These are phyloP conservation scores for Flagelloscypha sp. DNA, from an alignment of 768 basidiomycete species.

Conservation along the genomic window DNA sequence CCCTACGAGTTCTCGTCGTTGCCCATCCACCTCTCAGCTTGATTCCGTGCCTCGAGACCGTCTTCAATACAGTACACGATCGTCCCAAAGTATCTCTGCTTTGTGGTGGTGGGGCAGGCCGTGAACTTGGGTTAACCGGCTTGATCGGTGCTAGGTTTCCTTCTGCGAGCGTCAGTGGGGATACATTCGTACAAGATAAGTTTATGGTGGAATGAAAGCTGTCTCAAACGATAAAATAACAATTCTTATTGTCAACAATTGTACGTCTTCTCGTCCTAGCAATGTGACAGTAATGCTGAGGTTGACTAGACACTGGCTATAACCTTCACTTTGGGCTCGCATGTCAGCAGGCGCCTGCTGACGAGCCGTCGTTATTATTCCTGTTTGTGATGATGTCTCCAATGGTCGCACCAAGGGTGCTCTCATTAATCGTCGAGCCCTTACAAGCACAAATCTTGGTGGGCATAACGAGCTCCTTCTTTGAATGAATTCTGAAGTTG, in stretches of 20 bases:
- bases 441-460: constrained; percentile 38
- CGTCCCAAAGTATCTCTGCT: constrained; percentile 4
- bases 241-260: constrained; percentile 12
- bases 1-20: constrained; percentile 5
- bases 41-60: constrained; percentile 6
- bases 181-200: neutral
- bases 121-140: too few species aligned
- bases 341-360: constrained; percentile 38
- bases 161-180: constrained; percentile 8
- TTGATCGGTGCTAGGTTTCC: constrained; percentile 24
- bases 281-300: neutral
- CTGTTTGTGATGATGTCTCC: constrained; percentile 51
- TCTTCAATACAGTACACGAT: constrained; percentile 4
- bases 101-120: constrained; percentile 5
- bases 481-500: too few species aligned
- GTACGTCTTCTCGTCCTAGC: constrained; percentile 11
- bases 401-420: constrained; percentile 12
- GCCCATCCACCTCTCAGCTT: constrained; percentile 4
- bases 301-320: constrained; percentile 1
- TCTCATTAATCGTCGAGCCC: constrained; percentile 40
- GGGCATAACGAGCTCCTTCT: too few species aligned
- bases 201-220: too few species aligned
- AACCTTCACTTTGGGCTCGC: constrained; percentile 1
- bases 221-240: constrained; percentile 10
- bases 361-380: constrained; percentile 33